Percentiles rank a stretch among this genome's conserved stretches.
These are phyloP conservation scores for Saccharomyces mikatae DNA, from an alignment of 805 yeast genomes.

Conservation along the genomic window DNA sequence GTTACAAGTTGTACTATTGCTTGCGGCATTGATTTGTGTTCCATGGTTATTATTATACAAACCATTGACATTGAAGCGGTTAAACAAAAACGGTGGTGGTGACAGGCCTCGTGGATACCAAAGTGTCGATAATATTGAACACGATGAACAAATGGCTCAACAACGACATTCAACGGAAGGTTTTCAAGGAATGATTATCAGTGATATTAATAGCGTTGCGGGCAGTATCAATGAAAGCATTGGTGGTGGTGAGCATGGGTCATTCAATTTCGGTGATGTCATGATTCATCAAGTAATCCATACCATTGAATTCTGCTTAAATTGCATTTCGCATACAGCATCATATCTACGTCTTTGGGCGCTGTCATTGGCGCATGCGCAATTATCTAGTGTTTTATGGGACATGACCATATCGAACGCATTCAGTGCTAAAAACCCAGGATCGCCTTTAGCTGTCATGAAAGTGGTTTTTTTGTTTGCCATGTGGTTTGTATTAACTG, in stretches of 20 bases:
- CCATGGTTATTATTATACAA: slow-evolving; percentile 85
- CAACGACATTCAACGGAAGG: slow-evolving; percentile 29
- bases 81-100: slow-evolving; percentile 35
- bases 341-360: slow-evolving; percentile 97
- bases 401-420: slow-evolving; percentile 83
- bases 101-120: slow-evolving; percentile 38
- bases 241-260: slow-evolving; percentile 30
- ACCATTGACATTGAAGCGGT: slow-evolving; percentile 63
- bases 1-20: slow-evolving; percentile 63
- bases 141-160: slow-evolving; percentile 32
- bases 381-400: slow-evolving; percentile 92
- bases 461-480: slow-evolving; percentile 77
- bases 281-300: slow-evolving; percentile 96
- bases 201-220: slow-evolving; percentile 30
- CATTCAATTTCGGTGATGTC: slow-evolving; percentile 77
- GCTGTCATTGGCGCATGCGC: slow-evolving; percentile 92
- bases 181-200: slow-evolving; percentile 39
- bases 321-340: slow-evolving; percentile 97
- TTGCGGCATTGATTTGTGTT: slow-evolving; percentile 79
- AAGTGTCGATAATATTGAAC: slow-evolving; percentile 22
- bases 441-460: slow-evolving; percentile 55
- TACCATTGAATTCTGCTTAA: slow-evolving; percentile 93
- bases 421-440: slow-evolving; percentile 44
- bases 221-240: slow-evolving; percentile 28
- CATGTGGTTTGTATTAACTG: slow-evolving; percentile 91